Evolutionary conservation across 73 alveolate species (phyloP).

Genomic region (Paramecium pentaurelia): DNA sequence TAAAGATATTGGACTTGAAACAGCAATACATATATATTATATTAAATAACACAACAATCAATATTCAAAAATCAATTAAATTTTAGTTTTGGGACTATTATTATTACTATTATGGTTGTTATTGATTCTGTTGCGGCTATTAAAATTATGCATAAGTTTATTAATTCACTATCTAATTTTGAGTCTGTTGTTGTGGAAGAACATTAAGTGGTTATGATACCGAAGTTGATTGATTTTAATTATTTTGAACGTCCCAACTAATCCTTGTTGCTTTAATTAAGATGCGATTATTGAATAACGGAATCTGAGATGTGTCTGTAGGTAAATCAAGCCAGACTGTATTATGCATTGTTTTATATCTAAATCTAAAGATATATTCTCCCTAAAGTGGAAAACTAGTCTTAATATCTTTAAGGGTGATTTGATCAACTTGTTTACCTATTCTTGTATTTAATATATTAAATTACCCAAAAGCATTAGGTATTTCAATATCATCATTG

Average conservation of each 20-base stretch:
- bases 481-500: slow-evolving; percentile 36
- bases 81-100: not conserved
- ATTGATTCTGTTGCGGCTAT: not conserved
- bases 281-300: not conserved
- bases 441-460: not conserved
- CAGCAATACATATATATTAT: not conserved
- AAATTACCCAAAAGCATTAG: slow-evolving; percentile 38
- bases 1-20: slow-evolving; percentile 65
- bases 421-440: not conserved
- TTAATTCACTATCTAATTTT: not conserved
- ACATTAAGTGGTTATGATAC: not conserved
- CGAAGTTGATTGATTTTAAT: not conserved
- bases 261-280: slow-evolving; percentile 36
- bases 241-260: not conserved
- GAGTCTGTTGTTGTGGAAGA: not conserved
- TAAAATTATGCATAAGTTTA: not conserved
- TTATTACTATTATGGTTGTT: not conserved
- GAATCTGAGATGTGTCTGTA: not conserved
- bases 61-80: not conserved
- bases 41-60: not conserved
- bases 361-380: slow-evolving; percentile 37
- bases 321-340: slow-evolving; percentile 33
- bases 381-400: slow-evolving; percentile 11
- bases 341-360: slow-evolving; percentile 13
- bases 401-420: not conserved